Percentiles rank a stretch among this genome's conserved stretches.
Evolutionary conservation across 768 basidiomycete genomes (phyloP).

Genomic region (Dentipellis fragilis): DNA sequence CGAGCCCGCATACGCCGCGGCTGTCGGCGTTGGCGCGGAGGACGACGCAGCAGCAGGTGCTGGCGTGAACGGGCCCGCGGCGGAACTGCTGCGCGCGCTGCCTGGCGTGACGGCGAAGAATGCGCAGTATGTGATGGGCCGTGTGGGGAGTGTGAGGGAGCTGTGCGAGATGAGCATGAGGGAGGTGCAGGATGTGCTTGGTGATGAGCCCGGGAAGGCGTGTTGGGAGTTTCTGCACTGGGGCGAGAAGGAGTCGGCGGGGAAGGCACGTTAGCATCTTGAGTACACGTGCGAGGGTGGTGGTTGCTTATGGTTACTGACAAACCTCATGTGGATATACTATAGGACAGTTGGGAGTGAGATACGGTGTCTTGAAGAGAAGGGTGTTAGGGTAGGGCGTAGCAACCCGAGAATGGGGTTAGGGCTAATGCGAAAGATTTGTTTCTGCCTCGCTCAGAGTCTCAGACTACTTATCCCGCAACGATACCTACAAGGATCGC

Average conservation of each 20-base stretch:
- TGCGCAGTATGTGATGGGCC: constrained; percentile 73
- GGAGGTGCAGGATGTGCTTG: constrained; percentile 65
- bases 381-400: too few relatives aligned
- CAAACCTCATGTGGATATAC: too few relatives aligned
- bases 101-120: constrained; percentile 85
- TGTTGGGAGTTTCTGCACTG: constrained; percentile 79
- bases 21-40: constrained; percentile 74
- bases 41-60: constrained; percentile 58
- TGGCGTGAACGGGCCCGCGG: constrained; percentile 64
- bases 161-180: constrained; percentile 54
- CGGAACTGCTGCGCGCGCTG: constrained; percentile 72
- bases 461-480: too few relatives aligned
- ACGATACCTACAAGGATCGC: too few relatives aligned
- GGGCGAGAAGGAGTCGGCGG: constrained; percentile 34
- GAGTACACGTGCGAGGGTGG: too few relatives aligned
- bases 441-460: too few relatives aligned
- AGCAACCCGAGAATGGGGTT: too few relatives aligned
- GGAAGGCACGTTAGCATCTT: neutral
- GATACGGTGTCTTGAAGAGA: too few relatives aligned
- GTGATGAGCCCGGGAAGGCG: constrained; percentile 68
- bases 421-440: too few relatives aligned
- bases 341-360: too few relatives aligned
- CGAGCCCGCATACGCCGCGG: constrained; percentile 73
- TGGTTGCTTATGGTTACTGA: too few relatives aligned
- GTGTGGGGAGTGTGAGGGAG: constrained; percentile 67